phyloP scores from a whole-genome alignment of 73 alveolate species.

The Paramecium primaurelia region DNA sequence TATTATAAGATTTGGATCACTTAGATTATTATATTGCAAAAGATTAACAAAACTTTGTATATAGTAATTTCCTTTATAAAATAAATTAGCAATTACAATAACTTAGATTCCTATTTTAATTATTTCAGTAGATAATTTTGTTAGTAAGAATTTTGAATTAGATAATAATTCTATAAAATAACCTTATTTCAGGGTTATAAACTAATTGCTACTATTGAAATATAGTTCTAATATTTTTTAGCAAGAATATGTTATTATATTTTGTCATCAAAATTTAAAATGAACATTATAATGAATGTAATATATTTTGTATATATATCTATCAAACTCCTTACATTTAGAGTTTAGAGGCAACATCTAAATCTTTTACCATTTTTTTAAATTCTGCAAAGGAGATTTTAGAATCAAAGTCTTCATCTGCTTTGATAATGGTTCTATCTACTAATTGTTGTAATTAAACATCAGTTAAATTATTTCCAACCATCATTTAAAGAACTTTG shows the following conservation, averaged over 20 bases:
- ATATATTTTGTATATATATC: neutral
- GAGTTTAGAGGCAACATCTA: conserved; percentile 83
- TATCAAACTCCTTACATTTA: conserved; percentile 38
- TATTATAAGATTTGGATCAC: neutral
- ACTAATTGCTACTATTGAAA: neutral
- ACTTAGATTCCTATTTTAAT: neutral
- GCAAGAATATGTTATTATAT: neutral
- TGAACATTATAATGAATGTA: neutral
- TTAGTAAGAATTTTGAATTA: neutral
- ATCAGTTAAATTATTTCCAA: conserved; percentile 96
- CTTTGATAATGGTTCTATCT: conserved; percentile 94
- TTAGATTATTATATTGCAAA: neutral
- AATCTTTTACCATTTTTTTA: conserved; percentile 90
- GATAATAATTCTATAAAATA: too few species aligned
- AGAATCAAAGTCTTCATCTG: conserved; percentile 97
- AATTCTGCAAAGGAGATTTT: conserved; percentile 95
- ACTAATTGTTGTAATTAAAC: conserved; percentile 94
- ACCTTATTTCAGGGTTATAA: neutral
- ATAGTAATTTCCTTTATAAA: neutral
- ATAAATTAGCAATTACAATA: neutral
- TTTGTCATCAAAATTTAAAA: neutral
- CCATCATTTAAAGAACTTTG: conserved; percentile 97
- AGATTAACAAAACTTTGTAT: neutral
- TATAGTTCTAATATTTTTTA: neutral
- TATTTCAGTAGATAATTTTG: neutral